Evolutionary conservation across 176 grass and related monocot species (phyloP).

Genomic region (Carex littledalei): DNA sequence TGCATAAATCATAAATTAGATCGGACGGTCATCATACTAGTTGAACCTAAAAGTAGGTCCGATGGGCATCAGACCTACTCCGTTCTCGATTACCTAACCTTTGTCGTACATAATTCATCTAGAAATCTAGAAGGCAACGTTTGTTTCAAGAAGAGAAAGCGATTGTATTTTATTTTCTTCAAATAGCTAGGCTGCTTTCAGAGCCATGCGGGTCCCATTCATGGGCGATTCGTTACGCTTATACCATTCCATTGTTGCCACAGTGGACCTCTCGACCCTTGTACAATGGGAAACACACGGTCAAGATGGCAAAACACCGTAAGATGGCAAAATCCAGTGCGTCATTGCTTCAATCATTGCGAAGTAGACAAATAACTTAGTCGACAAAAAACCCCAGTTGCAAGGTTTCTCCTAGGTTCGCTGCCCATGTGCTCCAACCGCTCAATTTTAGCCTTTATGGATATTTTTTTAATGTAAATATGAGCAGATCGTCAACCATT

Average conservation of each 20-base stretch:
- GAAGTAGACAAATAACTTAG: conserved; percentile 2
- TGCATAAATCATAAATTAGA: too few species aligned
- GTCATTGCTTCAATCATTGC: conserved; percentile 44
- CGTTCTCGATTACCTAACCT: not conserved
- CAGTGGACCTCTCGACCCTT: not conserved
- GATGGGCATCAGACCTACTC: too few species aligned
- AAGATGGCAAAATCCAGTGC: conserved; percentile 13
- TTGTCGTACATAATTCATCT: not conserved
- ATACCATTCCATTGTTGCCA: not conserved
- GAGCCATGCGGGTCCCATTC: too few species aligned
- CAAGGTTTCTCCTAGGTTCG: not conserved
- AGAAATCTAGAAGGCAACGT: not conserved
- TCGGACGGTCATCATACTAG: too few species aligned
- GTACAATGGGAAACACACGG: not conserved
- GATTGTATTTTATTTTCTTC: not conserved
- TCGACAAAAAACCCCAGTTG: not conserved
- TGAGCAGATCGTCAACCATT: not conserved
- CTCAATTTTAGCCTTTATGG: not conserved
- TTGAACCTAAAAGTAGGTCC: too few species aligned
- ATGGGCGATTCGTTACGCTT: not conserved
- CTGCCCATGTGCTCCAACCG: not conserved
- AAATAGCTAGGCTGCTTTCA: not conserved
- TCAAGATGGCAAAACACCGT: not conserved
- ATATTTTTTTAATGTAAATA: not conserved
- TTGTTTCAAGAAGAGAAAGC: not conserved